Evolutionary conservation across 192 early-diverging fungal species (phyloP).

Genomic region (Coemansia furcata): DNA sequence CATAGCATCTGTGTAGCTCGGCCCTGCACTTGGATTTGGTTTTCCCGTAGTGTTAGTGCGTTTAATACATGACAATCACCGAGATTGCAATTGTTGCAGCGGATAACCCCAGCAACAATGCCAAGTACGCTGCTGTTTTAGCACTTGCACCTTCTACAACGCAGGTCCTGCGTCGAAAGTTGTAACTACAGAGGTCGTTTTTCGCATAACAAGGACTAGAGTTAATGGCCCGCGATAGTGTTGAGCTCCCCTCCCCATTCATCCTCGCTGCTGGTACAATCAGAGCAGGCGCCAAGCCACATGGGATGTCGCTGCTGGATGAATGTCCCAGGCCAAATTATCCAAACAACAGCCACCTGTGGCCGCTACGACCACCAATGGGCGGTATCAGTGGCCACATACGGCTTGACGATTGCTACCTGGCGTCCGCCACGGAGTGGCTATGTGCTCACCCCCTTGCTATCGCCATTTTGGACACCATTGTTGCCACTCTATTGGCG

Average conservation of each 20-base stretch:
- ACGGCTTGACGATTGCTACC: not conserved
- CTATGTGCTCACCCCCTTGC: not conserved
- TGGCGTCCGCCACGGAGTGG: not conserved
- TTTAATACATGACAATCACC: not conserved
- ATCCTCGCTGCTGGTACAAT: not conserved
- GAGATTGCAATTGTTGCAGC: not conserved
- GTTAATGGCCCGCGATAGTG: not conserved
- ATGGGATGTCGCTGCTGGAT: not conserved
- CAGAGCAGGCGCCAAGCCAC: not conserved
- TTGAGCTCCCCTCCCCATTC: not conserved
- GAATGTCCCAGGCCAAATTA: not conserved
- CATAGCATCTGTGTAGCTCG: not conserved
- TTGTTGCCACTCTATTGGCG: not conserved
- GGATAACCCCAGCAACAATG: conserved; percentile 5
- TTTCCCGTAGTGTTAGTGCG: not conserved
- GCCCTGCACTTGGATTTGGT: not conserved
- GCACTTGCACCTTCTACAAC: not conserved
- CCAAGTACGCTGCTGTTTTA: not conserved
- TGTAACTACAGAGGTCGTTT: not conserved
- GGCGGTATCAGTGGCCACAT: not conserved
- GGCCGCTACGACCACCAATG: not conserved
- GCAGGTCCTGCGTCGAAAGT: not conserved
- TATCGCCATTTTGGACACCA: not conserved
- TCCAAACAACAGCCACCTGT: not conserved
- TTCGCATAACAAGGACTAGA: not conserved